Base-by-base conservation (phyloP, 768 basidiomycete species). In the Boletus pseudo-olivaceus region DNA sequence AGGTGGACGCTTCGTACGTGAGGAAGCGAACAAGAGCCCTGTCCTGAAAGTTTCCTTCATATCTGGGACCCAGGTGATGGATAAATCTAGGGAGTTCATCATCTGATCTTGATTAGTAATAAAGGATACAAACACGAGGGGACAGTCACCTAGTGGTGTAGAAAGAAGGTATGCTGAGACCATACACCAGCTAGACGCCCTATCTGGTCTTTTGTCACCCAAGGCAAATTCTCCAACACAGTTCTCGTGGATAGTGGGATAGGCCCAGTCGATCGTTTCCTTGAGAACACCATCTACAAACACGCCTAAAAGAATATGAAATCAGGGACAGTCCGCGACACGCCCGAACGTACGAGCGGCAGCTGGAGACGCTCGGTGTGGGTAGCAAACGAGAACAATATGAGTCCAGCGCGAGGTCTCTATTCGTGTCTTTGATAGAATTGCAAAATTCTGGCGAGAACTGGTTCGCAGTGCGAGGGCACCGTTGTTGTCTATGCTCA, bases 1-100 rank as follows among this genome's bases (percentile, higher is more conserved):
- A 90, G 0, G 91, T 90, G 5, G 87, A 82, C 0, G 88, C 88
- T 59, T 91, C 88, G 67, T 93, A 94, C 0, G 91, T 94, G 45
- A 93, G 72, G 66, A 92, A 92, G 42, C 81, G 84, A 58, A 83
- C 74, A 34, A 93, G 77, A 3, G 79, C 66, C 9, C 76, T 78
- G 45, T 90, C 87, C 65, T 91, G 90, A 67, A 92, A 90, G 41
- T 83, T 84, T 20, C 83, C 85, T 1, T 76, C 75, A 55, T 93
- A 93, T 41, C 85, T 81, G 9, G 91, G 91, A 5, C 90, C 88
- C 11, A 94, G 81, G 61, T 91, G 88, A 62, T 93, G 86, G 34
- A 91, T 78, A 42, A 93, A 78, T 15, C 87, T 80, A 7, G 84
- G 82, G 5, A 90, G 66, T 55, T 89, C 88, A 49, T 91, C 85